Conservation (phyloP, 2,329 filamentous ascomycete genomes). For the Pyrenochaeta sp. region DNA sequence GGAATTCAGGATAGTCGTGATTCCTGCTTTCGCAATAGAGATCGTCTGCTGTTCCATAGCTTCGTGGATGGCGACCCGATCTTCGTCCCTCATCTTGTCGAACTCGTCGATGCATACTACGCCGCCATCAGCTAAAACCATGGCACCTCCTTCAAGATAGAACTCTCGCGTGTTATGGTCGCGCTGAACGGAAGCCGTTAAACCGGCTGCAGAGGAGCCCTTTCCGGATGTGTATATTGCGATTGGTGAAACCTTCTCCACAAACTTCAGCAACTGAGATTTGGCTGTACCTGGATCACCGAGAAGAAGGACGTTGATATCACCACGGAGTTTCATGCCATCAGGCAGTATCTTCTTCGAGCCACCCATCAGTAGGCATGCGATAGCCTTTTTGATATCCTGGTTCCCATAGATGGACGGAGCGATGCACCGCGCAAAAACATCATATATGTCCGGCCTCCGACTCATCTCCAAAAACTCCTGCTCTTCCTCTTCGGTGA, state of each 20-base stretch:
- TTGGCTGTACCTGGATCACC: constrained; percentile 99
- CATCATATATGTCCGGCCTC: constrained; percentile 87
- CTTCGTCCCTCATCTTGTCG: constrained; percentile 99
- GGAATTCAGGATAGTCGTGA: constrained; percentile 97
- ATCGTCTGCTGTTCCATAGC: constrained; percentile 99
- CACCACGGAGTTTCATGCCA: constrained; percentile 95
- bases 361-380: constrained; percentile 90
- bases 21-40: constrained; percentile 97
- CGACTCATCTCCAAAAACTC: constrained; percentile 93
- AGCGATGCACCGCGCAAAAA: constrained; percentile 91
- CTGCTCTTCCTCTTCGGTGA: constrained; percentile 95
- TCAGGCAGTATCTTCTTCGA: constrained; percentile 98
- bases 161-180: constrained; percentile 94
- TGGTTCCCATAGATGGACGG: constrained; percentile 96
- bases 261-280: constrained; percentile 95
- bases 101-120: constrained; percentile 99
- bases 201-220: constrained; percentile 94
- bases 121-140: constrained; percentile 96
- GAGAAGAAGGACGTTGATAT: constrained; percentile 96
- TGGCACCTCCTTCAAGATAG: constrained; percentile 96
- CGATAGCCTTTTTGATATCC: constrained; percentile 97
- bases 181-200: constrained; percentile 95
- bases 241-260: constrained; percentile 94
- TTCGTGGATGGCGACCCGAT: constrained; percentile 97
- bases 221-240: constrained; percentile 99